Evolutionary conservation across 495 filamentous ascomycete genomes (phyloP).

Genomic region (Penicillium fimorum): DNA sequence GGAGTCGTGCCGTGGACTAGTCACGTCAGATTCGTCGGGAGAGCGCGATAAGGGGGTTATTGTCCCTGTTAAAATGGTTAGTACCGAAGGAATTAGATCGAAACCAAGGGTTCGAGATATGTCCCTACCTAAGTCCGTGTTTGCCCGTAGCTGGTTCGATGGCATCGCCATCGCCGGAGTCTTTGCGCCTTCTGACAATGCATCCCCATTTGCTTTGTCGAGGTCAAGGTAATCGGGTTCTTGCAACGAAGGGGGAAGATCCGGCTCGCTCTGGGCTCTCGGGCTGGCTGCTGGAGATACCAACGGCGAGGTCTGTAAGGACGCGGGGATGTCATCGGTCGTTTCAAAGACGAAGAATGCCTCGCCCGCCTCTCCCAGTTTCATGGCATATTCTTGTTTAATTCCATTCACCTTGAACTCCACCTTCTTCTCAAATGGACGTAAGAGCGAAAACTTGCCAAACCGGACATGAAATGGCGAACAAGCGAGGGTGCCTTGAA

Average conservation of each 20-base stretch:
- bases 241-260: conserved; percentile 56
- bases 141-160: conserved; percentile 45
- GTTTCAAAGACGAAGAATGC: conserved; percentile 99
- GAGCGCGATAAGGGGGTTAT: conserved; percentile 64
- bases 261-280: conserved; percentile 53
- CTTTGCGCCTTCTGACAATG: conserved; percentile 27
- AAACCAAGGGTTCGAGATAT: neutral
- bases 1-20: conserved; percentile 25
- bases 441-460: conserved; percentile 94
- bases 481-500: conserved; percentile 68
- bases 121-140: conserved; percentile 50
- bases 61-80: conserved; percentile 42
- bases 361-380: conserved; percentile 94
- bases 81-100: conserved; percentile 1
- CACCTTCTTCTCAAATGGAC: conserved; percentile 98
- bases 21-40: conserved; percentile 52
- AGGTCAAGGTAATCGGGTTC: conserved; percentile 87
- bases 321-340: conserved; percentile 78
- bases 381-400: conserved; percentile 95
- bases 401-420: conserved; percentile 93
- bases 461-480: conserved; percentile 99
- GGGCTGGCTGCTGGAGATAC: conserved; percentile 86
- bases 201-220: conserved; percentile 31
- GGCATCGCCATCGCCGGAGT: conserved; percentile 25
- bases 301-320: conserved; percentile 88